phyloP scores from a whole-genome alignment of 1,284 basidiomycete genomes.

The Ustilago bromivora region DNA sequence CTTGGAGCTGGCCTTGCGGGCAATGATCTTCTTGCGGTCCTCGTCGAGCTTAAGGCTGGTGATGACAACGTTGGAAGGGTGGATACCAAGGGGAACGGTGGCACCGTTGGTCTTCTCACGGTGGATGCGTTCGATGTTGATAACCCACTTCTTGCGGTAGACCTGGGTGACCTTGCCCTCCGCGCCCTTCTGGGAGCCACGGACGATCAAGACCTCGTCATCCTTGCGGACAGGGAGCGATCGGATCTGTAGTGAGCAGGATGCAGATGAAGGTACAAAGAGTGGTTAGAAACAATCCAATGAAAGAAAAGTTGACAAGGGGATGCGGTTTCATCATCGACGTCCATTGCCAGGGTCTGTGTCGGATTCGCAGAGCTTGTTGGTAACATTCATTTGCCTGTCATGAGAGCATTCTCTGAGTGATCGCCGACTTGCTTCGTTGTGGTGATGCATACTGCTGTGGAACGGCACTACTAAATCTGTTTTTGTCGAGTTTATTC shows the following conservation, averaged over 20 bases:
- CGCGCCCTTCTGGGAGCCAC: constrained; percentile 76
- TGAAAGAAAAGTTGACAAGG: not conserved
- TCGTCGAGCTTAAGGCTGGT: constrained; percentile 70
- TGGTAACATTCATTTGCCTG: not conserved
- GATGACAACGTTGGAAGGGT: constrained; percentile 97
- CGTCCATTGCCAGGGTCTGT: constrained; percentile 8
- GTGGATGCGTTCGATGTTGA: constrained; percentile 97
- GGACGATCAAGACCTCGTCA: constrained; percentile 95
- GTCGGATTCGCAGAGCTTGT: not conserved
- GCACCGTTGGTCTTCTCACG: constrained; percentile 98
- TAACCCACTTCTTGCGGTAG: constrained; percentile 99
- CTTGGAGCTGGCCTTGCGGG: constrained; percentile 64
- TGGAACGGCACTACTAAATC: not conserved
- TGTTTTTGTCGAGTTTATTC: not conserved
- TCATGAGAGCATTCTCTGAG: not conserved
- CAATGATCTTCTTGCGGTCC: constrained; percentile 67
- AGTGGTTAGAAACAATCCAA: constrained; percentile 4
- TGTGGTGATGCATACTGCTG: not conserved
- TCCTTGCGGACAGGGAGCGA: constrained; percentile 97
- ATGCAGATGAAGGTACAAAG: constrained; percentile 4
- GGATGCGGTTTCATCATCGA: constrained; percentile 9
- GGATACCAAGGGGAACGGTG: constrained; percentile 90
- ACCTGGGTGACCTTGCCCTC: constrained; percentile 81
- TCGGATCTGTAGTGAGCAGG: constrained; percentile 76
- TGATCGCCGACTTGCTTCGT: too few species aligned